Evolutionary conservation across 805 yeast genomes (phyloP), one percentile per base, ranked within the genome.

Genomic region (Helenozyma baotianmanensis): DNA sequence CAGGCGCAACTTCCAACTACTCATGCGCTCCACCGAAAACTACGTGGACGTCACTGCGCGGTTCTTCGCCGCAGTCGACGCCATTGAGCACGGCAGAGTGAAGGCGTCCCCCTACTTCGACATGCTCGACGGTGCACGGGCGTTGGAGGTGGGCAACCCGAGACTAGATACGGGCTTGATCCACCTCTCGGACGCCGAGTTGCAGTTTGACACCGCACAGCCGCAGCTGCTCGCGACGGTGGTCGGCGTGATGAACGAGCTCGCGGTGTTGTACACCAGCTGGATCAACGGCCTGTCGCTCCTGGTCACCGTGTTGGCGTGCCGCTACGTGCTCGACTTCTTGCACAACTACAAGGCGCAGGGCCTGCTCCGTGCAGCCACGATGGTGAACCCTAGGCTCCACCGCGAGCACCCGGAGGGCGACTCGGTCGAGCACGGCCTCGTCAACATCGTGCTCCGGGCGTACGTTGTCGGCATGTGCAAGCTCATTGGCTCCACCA

Each of bases 111-210:
- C 76, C 0, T 59, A 60, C 17, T 86, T 87, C 58, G 74, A 78
- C 34, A 66, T 90, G 28, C 65, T 82, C 40, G 87, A 86, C 46
- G 94, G 96, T 0, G 84, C 96, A 1, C 80, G 89, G 44, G 95
- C 97, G 0, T 62, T 87, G 39, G 97, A 89, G 54, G 71, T 81
- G 10, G 68, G 78, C 36, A 86, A 86, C 51, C 64, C 68, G 9
- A 76, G 74, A 41, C 66, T 90, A 47, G 98, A 90, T 53, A 78
- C 96, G 0, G 87, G 90, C 2, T 48, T 83, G 33, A 68, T 84
- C n/a, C 48, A 57, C 18, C 54, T 76, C 36, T 43, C 65, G 0
- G 43, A 48, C 1, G 71, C 59, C 2, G 84, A 79, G 22, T 38
- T 65, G 4, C 38, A 49, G 0, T 80, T 76, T 47, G 75, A 74